phyloP scores from a whole-genome alignment of 1,139 yeast genomes.

The Zhuliangozyma parablackwelliae region DNA sequence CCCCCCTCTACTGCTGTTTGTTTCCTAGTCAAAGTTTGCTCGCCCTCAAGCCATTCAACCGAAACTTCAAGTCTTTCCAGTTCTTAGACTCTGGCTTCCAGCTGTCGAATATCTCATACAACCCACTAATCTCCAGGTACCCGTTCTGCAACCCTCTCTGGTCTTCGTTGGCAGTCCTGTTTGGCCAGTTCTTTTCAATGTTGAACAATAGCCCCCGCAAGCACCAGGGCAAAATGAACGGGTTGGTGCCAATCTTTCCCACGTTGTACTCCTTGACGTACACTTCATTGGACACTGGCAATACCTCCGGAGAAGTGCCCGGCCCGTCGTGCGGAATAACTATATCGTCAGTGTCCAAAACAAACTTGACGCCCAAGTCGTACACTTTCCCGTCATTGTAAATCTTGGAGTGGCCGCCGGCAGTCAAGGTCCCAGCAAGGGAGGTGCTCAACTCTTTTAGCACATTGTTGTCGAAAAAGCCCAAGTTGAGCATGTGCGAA shows the following conservation, averaged over 20 bases:
- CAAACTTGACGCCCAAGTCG: conserved; percentile 69
- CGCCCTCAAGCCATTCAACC: conserved; percentile 69
- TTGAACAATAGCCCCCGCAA: conserved; percentile 71
- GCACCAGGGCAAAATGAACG: conserved; percentile 89
- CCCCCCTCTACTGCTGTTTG: no score
- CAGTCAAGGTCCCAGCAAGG: conserved; percentile 86
- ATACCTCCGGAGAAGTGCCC: conserved; percentile 4
- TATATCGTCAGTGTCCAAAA: conserved; percentile 71
- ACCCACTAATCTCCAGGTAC: conserved; percentile 50
- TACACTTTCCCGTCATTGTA: conserved; percentile 85
- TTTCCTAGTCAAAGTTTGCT: conserved; percentile 30
- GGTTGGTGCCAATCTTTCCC: conserved; percentile 64
- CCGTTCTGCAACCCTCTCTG: conserved; percentile 31
- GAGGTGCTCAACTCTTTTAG: conserved; percentile 78
- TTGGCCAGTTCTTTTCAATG: conserved; percentile 56
- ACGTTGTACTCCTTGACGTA: conserved; percentile 58
- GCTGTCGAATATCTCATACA: conserved; percentile 66
- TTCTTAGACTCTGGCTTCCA: conserved; percentile 87
- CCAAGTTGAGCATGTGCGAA: conserved; percentile 55
- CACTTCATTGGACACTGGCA: conserved; percentile 45
- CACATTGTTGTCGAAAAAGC: conserved; percentile 70
- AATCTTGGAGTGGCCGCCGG: conserved; percentile 90
- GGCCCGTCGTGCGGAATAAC: conserved; percentile 28
- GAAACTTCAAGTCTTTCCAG: conserved; percentile 75
- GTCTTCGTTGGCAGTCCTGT: conserved; percentile 25